A percentile compares a stretch with the other conserved stretches of the same genome.
phyloP scores from a whole-genome alignment of 495 filamentous ascomycete species.

The Annulohypoxylon moriforme region DNA sequence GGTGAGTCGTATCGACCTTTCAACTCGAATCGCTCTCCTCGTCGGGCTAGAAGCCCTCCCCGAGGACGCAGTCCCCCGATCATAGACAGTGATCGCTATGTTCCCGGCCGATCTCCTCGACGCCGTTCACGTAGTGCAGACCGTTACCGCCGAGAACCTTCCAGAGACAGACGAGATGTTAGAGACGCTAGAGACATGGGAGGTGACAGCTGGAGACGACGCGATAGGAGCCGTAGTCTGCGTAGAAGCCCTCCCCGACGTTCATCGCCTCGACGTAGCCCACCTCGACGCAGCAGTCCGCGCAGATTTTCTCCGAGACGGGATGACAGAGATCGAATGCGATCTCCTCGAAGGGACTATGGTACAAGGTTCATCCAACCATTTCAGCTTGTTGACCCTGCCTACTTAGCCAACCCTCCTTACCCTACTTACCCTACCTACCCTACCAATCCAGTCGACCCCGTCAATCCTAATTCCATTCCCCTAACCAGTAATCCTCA shows the following conservation, averaged over 20 bases:
- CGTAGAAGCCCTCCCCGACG: conserved; percentile 48
- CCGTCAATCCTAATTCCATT: conserved; percentile 39
- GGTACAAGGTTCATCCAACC: conserved; percentile 47
- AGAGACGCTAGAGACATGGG: conserved; percentile 39
- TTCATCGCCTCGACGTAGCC: conserved; percentile 52
- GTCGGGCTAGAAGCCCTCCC: conserved; percentile 55
- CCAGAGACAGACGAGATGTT: conserved; percentile 46
- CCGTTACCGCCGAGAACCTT: conserved; percentile 50
- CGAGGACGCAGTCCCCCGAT: conserved; percentile 53
- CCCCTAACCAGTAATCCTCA: conserved; percentile 42
- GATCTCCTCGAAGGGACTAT: conserved; percentile 51
- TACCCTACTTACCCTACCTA: no score
- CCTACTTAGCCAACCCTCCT: neutral
- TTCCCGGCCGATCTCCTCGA: conserved; percentile 50
- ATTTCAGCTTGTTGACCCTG: conserved; percentile 30
- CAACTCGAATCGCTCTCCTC: conserved; percentile 60
- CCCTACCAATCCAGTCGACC: neutral
- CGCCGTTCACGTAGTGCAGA: conserved; percentile 50
- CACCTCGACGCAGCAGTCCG: conserved; percentile 49
- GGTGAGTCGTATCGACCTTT: conserved; percentile 67
- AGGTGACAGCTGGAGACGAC: conserved; percentile 56
- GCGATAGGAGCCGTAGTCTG: conserved; percentile 52
- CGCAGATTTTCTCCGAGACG: conserved; percentile 58
- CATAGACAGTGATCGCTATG: conserved; percentile 54
- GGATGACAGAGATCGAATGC: conserved; percentile 50